Evolutionary conservation across 352 stramenopile species (phyloP).

Genomic region (Globisporangium okanoganense): DNA sequence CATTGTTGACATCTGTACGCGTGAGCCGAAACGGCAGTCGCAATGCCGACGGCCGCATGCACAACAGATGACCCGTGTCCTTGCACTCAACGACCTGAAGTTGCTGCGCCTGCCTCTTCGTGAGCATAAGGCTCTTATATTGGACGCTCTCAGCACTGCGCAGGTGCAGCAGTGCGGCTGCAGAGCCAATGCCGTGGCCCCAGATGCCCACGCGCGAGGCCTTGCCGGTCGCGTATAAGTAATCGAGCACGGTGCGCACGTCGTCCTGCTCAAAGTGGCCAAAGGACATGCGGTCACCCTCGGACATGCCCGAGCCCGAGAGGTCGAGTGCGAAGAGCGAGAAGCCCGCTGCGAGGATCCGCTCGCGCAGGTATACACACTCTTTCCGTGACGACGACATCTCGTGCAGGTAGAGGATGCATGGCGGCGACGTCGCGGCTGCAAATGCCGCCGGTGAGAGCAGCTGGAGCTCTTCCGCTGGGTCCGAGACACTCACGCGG

Average conservation of each 20-base stretch:
- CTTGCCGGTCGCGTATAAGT: conserved; percentile 53
- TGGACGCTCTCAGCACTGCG: conserved; percentile 31
- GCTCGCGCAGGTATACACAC: conserved; percentile 58
- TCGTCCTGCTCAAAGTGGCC: conserved; percentile 70
- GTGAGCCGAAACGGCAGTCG: conserved; percentile 50
- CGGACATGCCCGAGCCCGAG: conserved; percentile 62
- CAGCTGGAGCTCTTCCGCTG: conserved; percentile 1
- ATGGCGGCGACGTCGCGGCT: conserved; percentile 26
- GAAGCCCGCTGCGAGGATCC: conserved; percentile 53
- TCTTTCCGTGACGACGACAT: conserved; percentile 78
- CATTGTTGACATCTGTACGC: conserved; percentile 46
- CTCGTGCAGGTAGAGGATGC: conserved; percentile 74
- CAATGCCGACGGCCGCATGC: conserved; percentile 36
- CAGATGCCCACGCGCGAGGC: conserved; percentile 58
- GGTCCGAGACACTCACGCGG: conserved; percentile 5
- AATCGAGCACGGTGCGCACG: conserved; percentile 52
- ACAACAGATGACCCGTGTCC: conserved; percentile 33
- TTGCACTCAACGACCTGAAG: conserved; percentile 52
- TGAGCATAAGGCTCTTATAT: conserved; percentile 51
- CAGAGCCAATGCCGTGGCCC: conserved; percentile 62
- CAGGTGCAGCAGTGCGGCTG: conserved; percentile 48
- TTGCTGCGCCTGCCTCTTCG: conserved; percentile 26
- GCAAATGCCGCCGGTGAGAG: conserved; percentile 6
- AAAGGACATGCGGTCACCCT: conserved; percentile 64
- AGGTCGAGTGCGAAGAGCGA: conserved; percentile 74